phyloP scores from a whole-genome alignment of 2,329 filamentous ascomycete species.

The Colletotrichum siamense region DNA sequence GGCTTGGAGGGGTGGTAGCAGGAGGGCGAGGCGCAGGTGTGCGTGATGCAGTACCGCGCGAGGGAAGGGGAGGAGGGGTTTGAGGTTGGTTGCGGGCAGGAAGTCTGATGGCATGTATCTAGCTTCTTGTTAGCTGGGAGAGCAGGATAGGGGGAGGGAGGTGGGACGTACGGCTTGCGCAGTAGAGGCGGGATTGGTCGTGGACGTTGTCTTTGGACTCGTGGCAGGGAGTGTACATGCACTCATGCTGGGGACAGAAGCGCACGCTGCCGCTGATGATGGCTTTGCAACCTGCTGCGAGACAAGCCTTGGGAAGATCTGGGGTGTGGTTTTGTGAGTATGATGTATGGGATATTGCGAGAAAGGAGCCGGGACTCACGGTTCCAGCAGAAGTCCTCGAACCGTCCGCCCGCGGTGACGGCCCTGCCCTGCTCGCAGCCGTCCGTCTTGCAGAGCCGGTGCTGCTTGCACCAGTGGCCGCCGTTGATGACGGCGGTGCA shows the following conservation, averaged over 20 bases:
- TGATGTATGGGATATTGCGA: fast-evolving
- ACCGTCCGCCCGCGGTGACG: not conserved
- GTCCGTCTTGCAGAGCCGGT: conserved; percentile 21
- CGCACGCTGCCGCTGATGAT: not conserved
- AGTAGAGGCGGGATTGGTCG: conserved; percentile 1
- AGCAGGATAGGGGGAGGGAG: not conserved
- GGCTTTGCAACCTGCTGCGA: not conserved
- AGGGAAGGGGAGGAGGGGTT: not conserved
- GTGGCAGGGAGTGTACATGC: conserved; percentile 6
- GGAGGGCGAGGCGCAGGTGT: conserved; percentile 1
- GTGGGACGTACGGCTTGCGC: conserved; percentile 11
- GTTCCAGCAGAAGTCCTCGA: conserved; percentile 12
- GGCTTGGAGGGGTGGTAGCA: conserved; percentile 10
- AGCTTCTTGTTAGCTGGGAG: not conserved
- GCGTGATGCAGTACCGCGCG: conserved; percentile 9
- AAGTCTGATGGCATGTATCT: conserved; percentile 14
- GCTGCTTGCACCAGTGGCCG: conserved; percentile 22
- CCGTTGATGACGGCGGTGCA: conserved; percentile 21
- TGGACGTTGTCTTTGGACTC: not conserved
- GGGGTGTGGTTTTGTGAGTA: not conserved
- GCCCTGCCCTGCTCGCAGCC: not conserved
- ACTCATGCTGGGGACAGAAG: conserved; percentile 17
- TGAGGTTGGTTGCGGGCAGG: conserved; percentile 10
- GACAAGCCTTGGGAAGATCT: not conserved
- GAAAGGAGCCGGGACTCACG: not conserved